Evolutionary conservation across 768 basidiomycete genomes (phyloP).

Genomic region (Termitomyces sp.): DNA sequence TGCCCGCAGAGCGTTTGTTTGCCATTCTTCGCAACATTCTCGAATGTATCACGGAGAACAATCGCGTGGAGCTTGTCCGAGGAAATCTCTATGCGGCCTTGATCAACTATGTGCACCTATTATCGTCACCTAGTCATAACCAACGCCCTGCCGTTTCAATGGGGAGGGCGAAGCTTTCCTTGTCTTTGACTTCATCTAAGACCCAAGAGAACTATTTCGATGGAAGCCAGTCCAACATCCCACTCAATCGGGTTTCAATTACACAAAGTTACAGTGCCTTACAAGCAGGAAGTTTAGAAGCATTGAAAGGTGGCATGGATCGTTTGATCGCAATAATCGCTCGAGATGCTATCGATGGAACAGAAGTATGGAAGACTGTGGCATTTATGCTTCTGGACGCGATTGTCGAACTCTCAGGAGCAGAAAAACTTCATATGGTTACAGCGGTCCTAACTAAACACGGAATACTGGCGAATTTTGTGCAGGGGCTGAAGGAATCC

Average conservation of each 20-base stretch:
- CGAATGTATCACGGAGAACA: conserved; percentile 70
- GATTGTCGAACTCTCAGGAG: conserved; percentile 63
- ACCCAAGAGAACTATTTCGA: conserved; percentile 34
- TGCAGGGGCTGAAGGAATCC: conserved; percentile 77
- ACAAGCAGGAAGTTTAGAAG: conserved; percentile 54
- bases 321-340: conserved; percentile 67
- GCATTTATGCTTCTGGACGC: conserved; percentile 89
- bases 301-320: conserved; percentile 67
- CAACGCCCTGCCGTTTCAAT: not conserved
- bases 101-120: conserved; percentile 85
- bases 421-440: conserved; percentile 63
- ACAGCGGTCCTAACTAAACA: conserved; percentile 56
- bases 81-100: conserved; percentile 93
- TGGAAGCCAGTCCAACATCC: conserved; percentile 31
- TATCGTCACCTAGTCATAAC: conserved; percentile 30
- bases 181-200: conserved; percentile 33
- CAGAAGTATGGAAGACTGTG: conserved; percentile 95
- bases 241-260: conserved; percentile 16
- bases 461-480: conserved; percentile 79
- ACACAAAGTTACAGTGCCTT: conserved; percentile 29
- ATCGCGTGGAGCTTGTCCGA: conserved; percentile 78
- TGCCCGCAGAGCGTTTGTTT: conserved; percentile 78
- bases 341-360: conserved; percentile 91
- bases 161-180: conserved; percentile 6
- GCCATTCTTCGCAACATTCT: conserved; percentile 68